Evolutionary conservation across 2,329 filamentous ascomycete genomes (phyloP).

Genomic region (Endothia cerciana): DNA sequence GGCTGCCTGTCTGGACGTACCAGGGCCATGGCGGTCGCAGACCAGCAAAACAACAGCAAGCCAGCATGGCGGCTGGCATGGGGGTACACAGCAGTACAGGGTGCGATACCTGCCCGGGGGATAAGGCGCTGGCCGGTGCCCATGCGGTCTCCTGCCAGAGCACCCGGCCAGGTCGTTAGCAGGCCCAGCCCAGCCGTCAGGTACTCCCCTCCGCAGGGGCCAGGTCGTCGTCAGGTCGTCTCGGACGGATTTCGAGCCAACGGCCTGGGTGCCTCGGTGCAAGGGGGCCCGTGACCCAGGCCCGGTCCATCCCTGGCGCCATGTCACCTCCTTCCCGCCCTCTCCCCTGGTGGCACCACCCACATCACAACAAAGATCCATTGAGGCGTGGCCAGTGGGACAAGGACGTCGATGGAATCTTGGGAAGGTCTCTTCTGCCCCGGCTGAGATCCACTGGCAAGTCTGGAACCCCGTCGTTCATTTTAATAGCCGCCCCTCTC

Average conservation of each 20-base stretch:
- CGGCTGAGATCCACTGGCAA: constrained; percentile 10
- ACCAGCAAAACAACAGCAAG: not conserved
- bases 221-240: not conserved
- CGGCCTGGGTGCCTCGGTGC: not conserved
- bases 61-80: not conserved
- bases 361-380: constrained; percentile 5
- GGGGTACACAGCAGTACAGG: not conserved
- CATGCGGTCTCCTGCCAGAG: too few relatives aligned
- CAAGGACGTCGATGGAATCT: not conserved
- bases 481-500: constrained; percentile 23
- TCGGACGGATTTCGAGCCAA: not conserved
- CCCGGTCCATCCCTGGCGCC: constrained; percentile 6
- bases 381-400: constrained; percentile 2
- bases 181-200: not conserved
- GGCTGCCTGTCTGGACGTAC: not conserved
- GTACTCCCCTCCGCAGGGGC: not conserved
- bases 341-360: not conserved
- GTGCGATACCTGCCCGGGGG: not conserved
- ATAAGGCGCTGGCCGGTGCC: not conserved
- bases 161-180: not conserved
- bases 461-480: constrained; percentile 16
- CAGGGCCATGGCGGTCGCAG: not conserved
- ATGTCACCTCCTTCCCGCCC: constrained; percentile 10
- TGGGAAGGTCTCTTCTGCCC: not conserved
- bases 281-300: not conserved